phyloP scores from a whole-genome alignment of 2,329 filamentous ascomycete species.

The Cadophora luteo-olivacea region DNA sequence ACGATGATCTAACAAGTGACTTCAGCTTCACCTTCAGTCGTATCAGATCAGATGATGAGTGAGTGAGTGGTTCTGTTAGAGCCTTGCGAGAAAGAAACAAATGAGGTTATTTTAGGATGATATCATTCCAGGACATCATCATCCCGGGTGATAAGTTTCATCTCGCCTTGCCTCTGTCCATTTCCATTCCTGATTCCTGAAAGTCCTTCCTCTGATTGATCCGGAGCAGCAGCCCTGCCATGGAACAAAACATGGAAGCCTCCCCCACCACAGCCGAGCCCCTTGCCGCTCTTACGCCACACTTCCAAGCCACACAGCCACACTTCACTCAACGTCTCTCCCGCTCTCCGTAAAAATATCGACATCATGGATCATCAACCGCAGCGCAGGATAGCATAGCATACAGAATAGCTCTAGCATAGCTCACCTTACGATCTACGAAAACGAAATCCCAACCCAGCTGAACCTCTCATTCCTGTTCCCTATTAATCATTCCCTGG shows the following conservation, averaged over 20 bases:
- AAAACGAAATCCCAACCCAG: conserved; percentile 19
- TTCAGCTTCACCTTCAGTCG: not conserved
- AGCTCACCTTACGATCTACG: conserved; percentile 2
- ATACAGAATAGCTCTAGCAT: not conserved
- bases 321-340: conserved; percentile 18
- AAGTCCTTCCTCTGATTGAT: not conserved
- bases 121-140: not conserved
- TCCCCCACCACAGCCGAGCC: too few relatives aligned
- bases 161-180: not conserved
- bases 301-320: conserved; percentile 25
- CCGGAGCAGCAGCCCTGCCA: not conserved
- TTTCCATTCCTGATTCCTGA: not conserved
- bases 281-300: conserved; percentile 17
- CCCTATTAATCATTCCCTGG: not conserved
- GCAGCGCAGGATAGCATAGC: conserved; percentile 15
- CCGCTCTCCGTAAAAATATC: conserved; percentile 16
- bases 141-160: not conserved
- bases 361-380: conserved; percentile 23
- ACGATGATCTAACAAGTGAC: not conserved
- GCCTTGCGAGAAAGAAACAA: not conserved
- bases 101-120: not conserved
- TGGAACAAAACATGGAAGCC: not conserved
- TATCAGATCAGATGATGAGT: not conserved
- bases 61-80: not conserved
- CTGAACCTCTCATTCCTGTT: conserved; percentile 5